Conservation (phyloP, 2,329 filamentous ascomycete species). For the Torrubiella hemipterigena region DNA sequence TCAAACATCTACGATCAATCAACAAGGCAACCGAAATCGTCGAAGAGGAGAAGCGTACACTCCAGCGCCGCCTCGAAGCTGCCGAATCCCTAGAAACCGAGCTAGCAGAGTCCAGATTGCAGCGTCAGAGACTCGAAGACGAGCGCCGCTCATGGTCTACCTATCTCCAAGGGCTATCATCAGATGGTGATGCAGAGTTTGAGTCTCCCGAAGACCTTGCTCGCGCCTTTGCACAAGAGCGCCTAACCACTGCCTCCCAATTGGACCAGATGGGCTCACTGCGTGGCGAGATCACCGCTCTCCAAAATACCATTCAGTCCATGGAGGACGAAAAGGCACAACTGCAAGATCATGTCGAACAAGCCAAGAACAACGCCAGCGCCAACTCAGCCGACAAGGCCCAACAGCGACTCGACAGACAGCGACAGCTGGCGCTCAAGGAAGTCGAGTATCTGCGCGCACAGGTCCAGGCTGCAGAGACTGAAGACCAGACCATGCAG, state of each 20-base stretch:
- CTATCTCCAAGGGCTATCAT: slow-evolving; percentile 61
- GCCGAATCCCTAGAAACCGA: slow-evolving; percentile 66
- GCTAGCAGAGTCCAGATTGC: slow-evolving; percentile 66
- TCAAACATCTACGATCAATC: slow-evolving; percentile 69
- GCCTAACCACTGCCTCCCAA: slow-evolving; percentile 68
- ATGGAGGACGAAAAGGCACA: slow-evolving; percentile 58
- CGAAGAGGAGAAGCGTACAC: slow-evolving; percentile 81
- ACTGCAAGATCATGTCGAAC: slow-evolving; percentile 59
- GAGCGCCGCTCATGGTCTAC: slow-evolving; percentile 79
- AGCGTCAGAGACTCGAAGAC: slow-evolving; percentile 78
- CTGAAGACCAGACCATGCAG: slow-evolving; percentile 78
- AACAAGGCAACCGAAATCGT: slow-evolving; percentile 87
- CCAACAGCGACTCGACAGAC: slow-evolving; percentile 68
- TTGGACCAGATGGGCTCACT: slow-evolving; percentile 68
- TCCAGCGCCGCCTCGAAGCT: slow-evolving; percentile 66
- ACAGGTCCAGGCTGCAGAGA: slow-evolving; percentile 79
- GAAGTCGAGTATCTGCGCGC: slow-evolving; percentile 91
- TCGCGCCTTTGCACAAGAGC: slow-evolving; percentile 69
- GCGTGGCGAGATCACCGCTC: slow-evolving; percentile 66
- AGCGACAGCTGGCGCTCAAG: slow-evolving; percentile 74
- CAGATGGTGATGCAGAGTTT: slow-evolving; percentile 57
- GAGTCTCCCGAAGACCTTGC: slow-evolving; percentile 82
- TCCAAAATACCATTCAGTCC: slow-evolving; percentile 60
- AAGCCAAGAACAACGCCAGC: slow-evolving; percentile 41
- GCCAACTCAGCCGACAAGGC: slow-evolving; percentile 49